A percentile compares a stretch with the other conserved stretches of the same genome.
Evolutionary conservation across 1,284 basidiomycete genomes (phyloP).

Genomic region (Neonothopanus nambi): DNA sequence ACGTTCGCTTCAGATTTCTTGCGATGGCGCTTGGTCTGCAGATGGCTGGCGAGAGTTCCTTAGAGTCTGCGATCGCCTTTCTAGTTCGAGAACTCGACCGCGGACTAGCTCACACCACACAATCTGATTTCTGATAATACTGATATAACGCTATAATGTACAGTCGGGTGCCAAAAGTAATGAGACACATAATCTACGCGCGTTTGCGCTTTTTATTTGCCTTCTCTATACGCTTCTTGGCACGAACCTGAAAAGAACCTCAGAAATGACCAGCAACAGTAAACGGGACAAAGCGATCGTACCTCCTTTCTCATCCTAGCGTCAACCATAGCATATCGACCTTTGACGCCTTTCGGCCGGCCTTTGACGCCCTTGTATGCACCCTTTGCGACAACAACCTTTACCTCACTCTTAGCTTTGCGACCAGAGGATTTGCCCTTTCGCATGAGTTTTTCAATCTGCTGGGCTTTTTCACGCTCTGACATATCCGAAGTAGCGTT

Average conservation of each 20-base stretch:
- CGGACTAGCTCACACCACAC: background rate
- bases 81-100: conserved; percentile 27
- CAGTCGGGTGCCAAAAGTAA: conserved; percentile 5
- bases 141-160: conserved; percentile 2
- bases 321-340: conserved; percentile 91
- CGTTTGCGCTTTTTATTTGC: conserved; percentile 61
- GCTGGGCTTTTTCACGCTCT: conserved; percentile 92
- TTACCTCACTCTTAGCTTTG: conserved; percentile 78
- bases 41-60: conserved; percentile 56
- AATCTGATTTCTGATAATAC: background rate
- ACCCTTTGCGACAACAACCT: conserved; percentile 93
- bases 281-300: conserved; percentile 18
- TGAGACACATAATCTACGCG: conserved; percentile 15
- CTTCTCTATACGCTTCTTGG: conserved; percentile 70
- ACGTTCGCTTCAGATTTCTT: conserved; percentile 42
- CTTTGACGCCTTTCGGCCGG: conserved; percentile 95
- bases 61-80: conserved; percentile 47
- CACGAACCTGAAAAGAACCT: conserved; percentile 52
- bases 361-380: conserved; percentile 89
- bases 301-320: conserved; percentile 85
- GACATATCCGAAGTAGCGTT: conserved; percentile 89
- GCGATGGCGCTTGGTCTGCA: conserved; percentile 38
- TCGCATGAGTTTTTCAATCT: conserved; percentile 90
- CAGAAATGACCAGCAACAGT: conserved; percentile 1
- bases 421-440: conserved; percentile 70